Evolutionary conservation across 1,284 basidiomycete species (phyloP).

Genomic region (Sanguinoderma infundibulare): DNA sequence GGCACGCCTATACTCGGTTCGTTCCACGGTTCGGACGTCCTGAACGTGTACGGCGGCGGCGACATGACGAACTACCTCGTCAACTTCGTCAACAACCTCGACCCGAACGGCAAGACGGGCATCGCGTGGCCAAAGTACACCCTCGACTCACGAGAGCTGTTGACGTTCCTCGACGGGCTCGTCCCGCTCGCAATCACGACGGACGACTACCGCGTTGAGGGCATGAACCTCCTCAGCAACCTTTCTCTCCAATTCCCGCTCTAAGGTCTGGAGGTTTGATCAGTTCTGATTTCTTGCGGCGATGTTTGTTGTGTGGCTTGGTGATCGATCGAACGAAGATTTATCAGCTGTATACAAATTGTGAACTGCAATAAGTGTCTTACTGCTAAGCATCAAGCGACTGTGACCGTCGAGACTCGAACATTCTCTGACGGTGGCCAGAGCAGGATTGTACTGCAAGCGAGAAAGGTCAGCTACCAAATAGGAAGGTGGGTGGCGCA

Average conservation of each 20-base stretch:
- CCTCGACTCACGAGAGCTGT: slow-evolving; percentile 19
- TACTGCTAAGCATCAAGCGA: no score
- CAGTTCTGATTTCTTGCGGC: not conserved
- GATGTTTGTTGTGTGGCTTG: no score
- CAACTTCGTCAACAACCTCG: slow-evolving; percentile 32
- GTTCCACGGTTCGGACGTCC: slow-evolving; percentile 27
- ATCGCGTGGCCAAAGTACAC: slow-evolving; percentile 28
- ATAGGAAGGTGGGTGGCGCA: no score
- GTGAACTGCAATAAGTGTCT: no score
- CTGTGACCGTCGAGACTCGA: no score
- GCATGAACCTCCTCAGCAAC: slow-evolving; percentile 44
- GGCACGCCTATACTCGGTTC: slow-evolving; percentile 47
- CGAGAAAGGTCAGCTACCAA: no score
- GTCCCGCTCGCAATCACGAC: slow-evolving; percentile 31
- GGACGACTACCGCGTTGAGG: slow-evolving; percentile 38
- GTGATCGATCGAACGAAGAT: no score
- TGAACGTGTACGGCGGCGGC: slow-evolving; percentile 27
- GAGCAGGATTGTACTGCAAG: no score
- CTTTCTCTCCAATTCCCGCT: slow-evolving; percentile 44
- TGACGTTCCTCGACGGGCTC: slow-evolving; percentile 31
- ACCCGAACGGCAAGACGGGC: slow-evolving; percentile 30
- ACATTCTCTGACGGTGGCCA: no score
- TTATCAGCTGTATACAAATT: no score
- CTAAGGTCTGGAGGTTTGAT: not conserved
- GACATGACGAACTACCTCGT: slow-evolving; percentile 31